Percentiles rank a stretch among this genome's conserved stretches.
Conservation (phyloP, 306 rosid genomes). For the Medicago ruthenica region DNA sequence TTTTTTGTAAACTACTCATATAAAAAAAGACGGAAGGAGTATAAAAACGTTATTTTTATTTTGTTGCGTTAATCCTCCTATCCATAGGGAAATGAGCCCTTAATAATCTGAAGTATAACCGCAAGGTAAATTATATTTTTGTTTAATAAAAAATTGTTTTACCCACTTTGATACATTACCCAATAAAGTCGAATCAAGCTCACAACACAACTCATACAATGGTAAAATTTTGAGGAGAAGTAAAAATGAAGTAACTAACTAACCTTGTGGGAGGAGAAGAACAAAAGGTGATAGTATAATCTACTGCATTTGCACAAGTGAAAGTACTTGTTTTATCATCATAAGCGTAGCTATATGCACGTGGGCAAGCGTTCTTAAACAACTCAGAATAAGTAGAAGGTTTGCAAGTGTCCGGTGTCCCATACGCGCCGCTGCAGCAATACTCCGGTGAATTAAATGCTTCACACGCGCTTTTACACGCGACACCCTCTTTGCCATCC, state of each 20-base stretch:
- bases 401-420: conserved; percentile 66
- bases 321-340: conserved; percentile 84
- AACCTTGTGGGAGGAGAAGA: conserved; percentile 69
- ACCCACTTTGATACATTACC: too few relatives aligned
- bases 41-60: too few relatives aligned
- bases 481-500: conserved; percentile 50
- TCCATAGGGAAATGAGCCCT: too few relatives aligned
- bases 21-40: too few relatives aligned
- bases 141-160: too few relatives aligned
- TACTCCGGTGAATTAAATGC: conserved; percentile 70
- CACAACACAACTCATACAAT: too few relatives aligned
- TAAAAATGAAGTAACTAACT: conserved; percentile 2
- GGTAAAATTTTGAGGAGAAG: neutral
- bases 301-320: conserved; percentile 72
- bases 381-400: conserved; percentile 73
- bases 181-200: too few relatives aligned
- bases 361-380: conserved; percentile 87
- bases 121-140: too few relatives aligned
- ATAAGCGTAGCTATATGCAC: conserved; percentile 89
- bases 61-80: too few relatives aligned
- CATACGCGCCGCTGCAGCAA: conserved; percentile 80
- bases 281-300: conserved; percentile 78
- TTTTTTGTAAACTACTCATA: too few relatives aligned
- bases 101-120: too few relatives aligned
- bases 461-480: conserved; percentile 91